Conservation (phyloP, 495 filamentous ascomycete species). For the Paragyromitra xinjiangensis region DNA sequence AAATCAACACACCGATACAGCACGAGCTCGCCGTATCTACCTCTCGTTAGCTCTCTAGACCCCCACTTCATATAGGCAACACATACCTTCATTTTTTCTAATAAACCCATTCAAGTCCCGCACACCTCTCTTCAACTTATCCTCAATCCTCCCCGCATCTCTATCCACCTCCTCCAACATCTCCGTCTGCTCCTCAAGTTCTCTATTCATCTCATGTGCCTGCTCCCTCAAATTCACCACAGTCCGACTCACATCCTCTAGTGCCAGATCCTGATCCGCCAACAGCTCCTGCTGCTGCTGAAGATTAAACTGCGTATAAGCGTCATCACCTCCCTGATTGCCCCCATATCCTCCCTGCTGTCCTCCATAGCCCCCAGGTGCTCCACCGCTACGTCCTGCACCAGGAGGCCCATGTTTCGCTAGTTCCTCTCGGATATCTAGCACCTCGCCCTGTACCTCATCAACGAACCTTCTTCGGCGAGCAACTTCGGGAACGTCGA, state of each 20-base stretch:
- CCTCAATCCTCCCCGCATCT: conserved; percentile 84
- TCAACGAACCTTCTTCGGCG: conserved; percentile 83
- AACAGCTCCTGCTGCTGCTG: conserved; percentile 90
- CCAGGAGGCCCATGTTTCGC: conserved; percentile 45
- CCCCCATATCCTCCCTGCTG: conserved; percentile 49
- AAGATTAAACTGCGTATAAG: conserved; percentile 89
- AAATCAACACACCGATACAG: conserved; percentile 86
- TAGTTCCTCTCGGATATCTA: conserved; percentile 87
- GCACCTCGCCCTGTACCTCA: conserved; percentile 86
- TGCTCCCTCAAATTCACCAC: conserved; percentile 88
- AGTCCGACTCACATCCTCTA: conserved; percentile 91
- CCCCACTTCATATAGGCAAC: background rate
- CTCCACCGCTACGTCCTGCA: conserved; percentile 50
- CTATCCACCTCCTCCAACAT: conserved; percentile 82
- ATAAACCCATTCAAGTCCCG: conserved; percentile 85
- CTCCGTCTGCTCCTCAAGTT: conserved; percentile 90
- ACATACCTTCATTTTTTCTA: conserved; percentile 87
- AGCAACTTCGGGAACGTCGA: conserved; percentile 82
- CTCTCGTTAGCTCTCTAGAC: conserved; percentile 50
- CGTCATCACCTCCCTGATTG: conserved; percentile 63
- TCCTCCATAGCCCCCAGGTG: background rate
- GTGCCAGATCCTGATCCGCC: conserved; percentile 90
- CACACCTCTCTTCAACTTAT: conserved; percentile 83
- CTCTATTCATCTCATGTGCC: conserved; percentile 92
- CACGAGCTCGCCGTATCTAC: conserved; percentile 85